A percentile compares a stretch with the other conserved stretches of the same genome.
Conservation (phyloP, 371 early-diverging fungal species). For the Thermomucor indicae-seudaticae region DNA sequence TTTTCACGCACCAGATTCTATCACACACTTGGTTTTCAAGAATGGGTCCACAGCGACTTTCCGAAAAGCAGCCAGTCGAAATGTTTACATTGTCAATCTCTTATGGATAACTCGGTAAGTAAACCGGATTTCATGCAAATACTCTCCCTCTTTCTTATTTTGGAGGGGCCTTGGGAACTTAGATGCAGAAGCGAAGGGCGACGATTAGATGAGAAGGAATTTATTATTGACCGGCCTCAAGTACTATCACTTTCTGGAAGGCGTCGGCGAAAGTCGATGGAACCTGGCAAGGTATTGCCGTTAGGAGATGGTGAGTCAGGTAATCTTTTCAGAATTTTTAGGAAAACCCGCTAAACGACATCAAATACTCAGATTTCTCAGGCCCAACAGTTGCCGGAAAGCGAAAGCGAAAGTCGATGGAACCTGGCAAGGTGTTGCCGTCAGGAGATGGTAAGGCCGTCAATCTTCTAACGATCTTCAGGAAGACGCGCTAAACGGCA, state of each 20-base stretch:
- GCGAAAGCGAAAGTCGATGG: no score
- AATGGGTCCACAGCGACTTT: slow-evolving; percentile 41
- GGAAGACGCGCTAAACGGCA: no score
- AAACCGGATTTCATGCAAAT: not conserved
- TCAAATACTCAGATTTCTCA: no score
- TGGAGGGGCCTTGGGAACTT: no score
- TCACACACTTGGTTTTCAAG: slow-evolving; percentile 45
- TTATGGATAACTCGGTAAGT: slow-evolving; percentile 35
- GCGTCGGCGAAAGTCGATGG: slow-evolving; percentile 38
- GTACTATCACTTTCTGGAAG: slow-evolving; percentile 19
- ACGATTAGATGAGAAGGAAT: slow-evolving; percentile 31
- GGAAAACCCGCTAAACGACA: no score
- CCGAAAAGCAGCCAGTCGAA: slow-evolving; percentile 29
- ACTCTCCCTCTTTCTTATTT: not conserved
- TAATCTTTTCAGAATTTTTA: no score
- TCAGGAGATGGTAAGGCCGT: no score
- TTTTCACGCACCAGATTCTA: no score
- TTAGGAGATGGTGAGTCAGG: no score
- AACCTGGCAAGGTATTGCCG: slow-evolving; percentile 41
- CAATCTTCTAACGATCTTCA: no score
- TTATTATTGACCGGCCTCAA: slow-evolving; percentile 29
- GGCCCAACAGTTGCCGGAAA: no score
- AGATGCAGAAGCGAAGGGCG: slow-evolving; percentile 34
- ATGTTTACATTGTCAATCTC: slow-evolving; percentile 30
- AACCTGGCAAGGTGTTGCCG: no score